Conservation (phyloP, 177 flowering plant genomes). For the Vitis hybrid region DNA sequence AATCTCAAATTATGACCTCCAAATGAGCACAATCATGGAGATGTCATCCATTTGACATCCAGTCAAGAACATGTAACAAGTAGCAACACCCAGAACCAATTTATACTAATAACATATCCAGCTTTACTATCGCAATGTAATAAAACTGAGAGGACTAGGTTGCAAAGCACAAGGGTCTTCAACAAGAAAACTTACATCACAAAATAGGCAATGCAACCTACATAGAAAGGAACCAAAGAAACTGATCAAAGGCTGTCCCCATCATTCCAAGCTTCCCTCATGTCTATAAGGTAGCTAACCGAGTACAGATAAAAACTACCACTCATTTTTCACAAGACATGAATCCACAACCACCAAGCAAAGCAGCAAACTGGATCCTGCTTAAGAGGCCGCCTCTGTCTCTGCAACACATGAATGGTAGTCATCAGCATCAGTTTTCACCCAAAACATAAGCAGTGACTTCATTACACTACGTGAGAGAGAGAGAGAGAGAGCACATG, state of each 20-base stretch:
- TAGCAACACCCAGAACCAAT: not conserved
- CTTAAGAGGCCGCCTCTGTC: constrained; percentile 5
- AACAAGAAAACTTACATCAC: not conserved
- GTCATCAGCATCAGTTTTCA: not conserved
- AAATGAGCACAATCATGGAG: not conserved
- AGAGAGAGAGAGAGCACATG: not conserved
- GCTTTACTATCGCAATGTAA: not conserved
- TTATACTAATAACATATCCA: not conserved
- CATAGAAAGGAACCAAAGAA: not conserved
- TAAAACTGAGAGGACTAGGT: not conserved
- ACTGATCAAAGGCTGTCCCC: not conserved
- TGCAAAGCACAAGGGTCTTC: constrained; percentile 1
- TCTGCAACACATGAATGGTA: constrained; percentile 2
- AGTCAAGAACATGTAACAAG: not conserved
- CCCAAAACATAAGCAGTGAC: not conserved
- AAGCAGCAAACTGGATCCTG: not conserved
- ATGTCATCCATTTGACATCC: not conserved
- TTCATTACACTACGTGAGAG: not conserved
- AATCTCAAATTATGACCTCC: too few relatives aligned
- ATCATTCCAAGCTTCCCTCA: not conserved
- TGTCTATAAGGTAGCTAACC: not conserved
- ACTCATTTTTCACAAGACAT: constrained; percentile 5
- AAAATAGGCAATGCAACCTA: not conserved
- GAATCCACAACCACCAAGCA: not conserved
- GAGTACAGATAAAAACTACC: not conserved